Conservation (phyloP, 306 rosid genomes). For the Lablab purpureus region DNA sequence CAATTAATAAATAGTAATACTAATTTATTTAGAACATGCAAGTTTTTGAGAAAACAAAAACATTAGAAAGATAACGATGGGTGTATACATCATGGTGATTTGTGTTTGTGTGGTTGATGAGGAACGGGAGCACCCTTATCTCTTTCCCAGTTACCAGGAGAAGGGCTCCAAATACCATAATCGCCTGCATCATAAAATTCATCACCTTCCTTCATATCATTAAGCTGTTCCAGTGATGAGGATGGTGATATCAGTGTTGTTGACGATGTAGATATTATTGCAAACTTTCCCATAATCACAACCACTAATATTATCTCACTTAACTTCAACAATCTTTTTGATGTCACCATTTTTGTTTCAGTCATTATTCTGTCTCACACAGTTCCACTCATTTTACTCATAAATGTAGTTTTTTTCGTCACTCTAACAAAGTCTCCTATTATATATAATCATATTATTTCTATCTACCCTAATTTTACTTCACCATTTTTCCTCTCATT, state of each 20-base stretch:
- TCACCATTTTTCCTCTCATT: no score
- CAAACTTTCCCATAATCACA: slow-evolving; percentile 35
- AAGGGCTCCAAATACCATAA: slow-evolving; percentile 57
- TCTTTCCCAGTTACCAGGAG: slow-evolving; percentile 54
- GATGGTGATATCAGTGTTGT: background rate
- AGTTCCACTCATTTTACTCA: background rate
- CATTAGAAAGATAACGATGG: no score
- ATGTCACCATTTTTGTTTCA: slow-evolving; percentile 41
- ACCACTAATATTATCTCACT: slow-evolving; percentile 27
- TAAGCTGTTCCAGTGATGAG: background rate
- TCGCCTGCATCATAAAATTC: slow-evolving; percentile 41
- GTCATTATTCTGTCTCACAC: slow-evolving; percentile 1
- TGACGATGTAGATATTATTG: slow-evolving; percentile 7
- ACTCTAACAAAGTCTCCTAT: background rate
- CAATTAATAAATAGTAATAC: background rate
- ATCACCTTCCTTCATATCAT: slow-evolving; percentile 16
- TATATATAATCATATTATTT: no score
- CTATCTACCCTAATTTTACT: no score
- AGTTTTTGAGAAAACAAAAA: background rate
- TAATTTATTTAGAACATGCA: background rate
- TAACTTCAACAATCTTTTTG: background rate
- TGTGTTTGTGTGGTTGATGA: slow-evolving; percentile 37
- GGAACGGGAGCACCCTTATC: slow-evolving; percentile 62
- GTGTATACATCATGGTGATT: background rate
- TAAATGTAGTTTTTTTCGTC: background rate